Percentiles rank a stretch among this genome's conserved stretches.
Evolutionary conservation across 495 filamentous ascomycete genomes (phyloP).

Genomic region (Xylaria sp.): DNA sequence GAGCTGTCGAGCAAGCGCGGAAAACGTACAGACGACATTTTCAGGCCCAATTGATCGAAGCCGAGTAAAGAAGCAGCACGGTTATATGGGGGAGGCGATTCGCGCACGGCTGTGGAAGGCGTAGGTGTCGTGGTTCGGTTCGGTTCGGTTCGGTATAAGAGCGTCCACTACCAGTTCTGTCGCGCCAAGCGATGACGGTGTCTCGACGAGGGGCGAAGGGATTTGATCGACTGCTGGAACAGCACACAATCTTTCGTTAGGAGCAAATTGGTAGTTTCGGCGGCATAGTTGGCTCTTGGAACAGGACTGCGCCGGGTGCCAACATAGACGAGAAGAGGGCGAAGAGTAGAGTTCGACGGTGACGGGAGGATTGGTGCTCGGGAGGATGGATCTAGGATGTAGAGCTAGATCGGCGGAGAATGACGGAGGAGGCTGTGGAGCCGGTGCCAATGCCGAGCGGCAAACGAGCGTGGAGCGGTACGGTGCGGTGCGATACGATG

Average conservation of each 20-base stretch:
- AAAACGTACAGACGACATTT: constrained; percentile 47
- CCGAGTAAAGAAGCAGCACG: not conserved
- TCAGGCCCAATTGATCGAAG: constrained; percentile 20
- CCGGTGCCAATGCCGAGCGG: constrained; percentile 18
- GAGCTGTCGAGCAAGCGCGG: constrained; percentile 12
- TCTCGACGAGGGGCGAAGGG: not conserved
- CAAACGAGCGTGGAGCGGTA: constrained; percentile 18
- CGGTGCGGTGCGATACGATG: not conserved
- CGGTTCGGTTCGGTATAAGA: constrained; percentile 26
- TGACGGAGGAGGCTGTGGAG: constrained; percentile 24
- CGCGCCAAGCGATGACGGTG: not conserved
- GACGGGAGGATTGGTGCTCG: constrained; percentile 4
- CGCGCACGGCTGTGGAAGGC: constrained; percentile 25
- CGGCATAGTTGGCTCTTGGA: constrained; percentile 41
- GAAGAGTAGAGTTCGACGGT: constrained; percentile 30
- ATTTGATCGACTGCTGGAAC: constrained; percentile 12
- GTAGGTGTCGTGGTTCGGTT: constrained; percentile 24
- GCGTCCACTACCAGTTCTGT: not conserved
- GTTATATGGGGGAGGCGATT: not conserved
- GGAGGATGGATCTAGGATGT: constrained; percentile 14
- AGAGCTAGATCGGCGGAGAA: constrained; percentile 21
- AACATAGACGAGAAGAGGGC: constrained; percentile 37
- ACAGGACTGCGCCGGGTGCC: constrained; percentile 28
- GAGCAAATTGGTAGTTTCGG: constrained; percentile 34
- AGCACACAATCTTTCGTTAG: constrained; percentile 37